Base-by-base conservation (phyloP, 805 yeast genomes). In the Candida arabinofermentans region DNA sequence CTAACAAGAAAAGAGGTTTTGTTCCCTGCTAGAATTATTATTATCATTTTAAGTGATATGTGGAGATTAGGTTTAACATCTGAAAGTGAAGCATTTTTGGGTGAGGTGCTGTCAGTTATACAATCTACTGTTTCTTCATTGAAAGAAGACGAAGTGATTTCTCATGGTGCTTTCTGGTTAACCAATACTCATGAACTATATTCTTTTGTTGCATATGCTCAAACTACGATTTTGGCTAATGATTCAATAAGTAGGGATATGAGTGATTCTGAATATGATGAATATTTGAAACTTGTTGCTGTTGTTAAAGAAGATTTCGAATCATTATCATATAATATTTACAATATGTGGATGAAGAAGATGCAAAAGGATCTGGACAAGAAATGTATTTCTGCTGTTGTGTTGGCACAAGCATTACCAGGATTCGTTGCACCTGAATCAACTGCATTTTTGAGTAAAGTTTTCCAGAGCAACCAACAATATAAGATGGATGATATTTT, bases 141-240 rank as follows among this genome's bases (percentile, higher is more conserved):
- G 58, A 83, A 83, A 52, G 96, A 91, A 42, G 95, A 86, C 45
- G 95, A 86, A 51, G 81, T 88, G 26, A 82, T 90, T 55, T 80
- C 88, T 36, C 88, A 88, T 54, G 98, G 96, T 51, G 96, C 97
- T 0, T 93, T 90, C 71, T 93, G 99, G 99, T 73, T 93, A 50
- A 86, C 97, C 3, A 93, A 93, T 66, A 90, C 95, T 3, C 96
- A 93, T 61, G 98, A 93, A 61, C 74, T 93, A 55, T 86, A 86
- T 64, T 89, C 98, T 3, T 93, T 93, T 71, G 96, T 91, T 44
- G 80, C 90, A 13, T 86, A 88, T 64, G 98, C 98, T 3, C 96
- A 91, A 64, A 79, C 81, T 45, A 88, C 96, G n/a, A 87, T 93
- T 46, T 68, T 86, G 38, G 90, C 86, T 35, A 88, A 87, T 58